Evolutionary conservation across 2,329 filamentous ascomycete species (phyloP).

Genomic region (Trichophyton rubrum): DNA sequence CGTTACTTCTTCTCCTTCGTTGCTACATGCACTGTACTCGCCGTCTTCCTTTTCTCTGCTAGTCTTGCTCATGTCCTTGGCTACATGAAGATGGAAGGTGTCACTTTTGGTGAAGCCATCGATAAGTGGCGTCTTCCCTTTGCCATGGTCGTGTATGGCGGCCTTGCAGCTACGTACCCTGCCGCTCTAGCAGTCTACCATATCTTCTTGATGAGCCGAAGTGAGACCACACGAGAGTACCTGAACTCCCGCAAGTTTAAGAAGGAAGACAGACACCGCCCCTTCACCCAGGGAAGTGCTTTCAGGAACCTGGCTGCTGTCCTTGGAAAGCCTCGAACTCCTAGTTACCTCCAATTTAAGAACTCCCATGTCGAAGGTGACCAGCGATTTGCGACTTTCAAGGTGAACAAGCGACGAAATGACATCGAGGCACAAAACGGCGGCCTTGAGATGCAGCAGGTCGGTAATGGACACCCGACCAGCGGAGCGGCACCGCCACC

Average conservation of each 20-base stretch:
- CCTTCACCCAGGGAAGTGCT: constrained; percentile 68
- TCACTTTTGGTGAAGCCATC: constrained; percentile 58
- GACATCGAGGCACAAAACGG: constrained; percentile 41
- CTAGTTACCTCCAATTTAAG: constrained; percentile 85
- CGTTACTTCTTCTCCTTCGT: constrained; percentile 95
- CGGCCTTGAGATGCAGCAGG: constrained; percentile 61
- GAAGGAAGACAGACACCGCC: constrained; percentile 79
- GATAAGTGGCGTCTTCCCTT: constrained; percentile 65
- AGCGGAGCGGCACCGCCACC: constrained; percentile 4
- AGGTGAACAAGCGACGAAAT: constrained; percentile 40
- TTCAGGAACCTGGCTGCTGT: constrained; percentile 71
- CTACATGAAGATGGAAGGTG: constrained; percentile 50
- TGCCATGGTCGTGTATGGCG: constrained; percentile 73
- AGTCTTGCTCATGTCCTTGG: constrained; percentile 69
- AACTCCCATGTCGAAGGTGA: constrained; percentile 63
- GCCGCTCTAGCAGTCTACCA: constrained; percentile 77
- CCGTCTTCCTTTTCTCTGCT: constrained; percentile 61
- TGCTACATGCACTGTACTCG: constrained; percentile 61
- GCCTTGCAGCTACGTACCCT: constrained; percentile 66
- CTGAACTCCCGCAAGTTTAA: constrained; percentile 91
- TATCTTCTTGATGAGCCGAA: constrained; percentile 75
- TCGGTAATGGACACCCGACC: constrained; percentile 20
- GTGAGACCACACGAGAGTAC: constrained; percentile 92
- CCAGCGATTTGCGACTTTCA: constrained; percentile 59
- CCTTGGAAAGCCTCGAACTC: constrained; percentile 68